phyloP scores from a whole-genome alignment of 1,284 basidiomycete genomes.

The Trichosporon inkin region DNA sequence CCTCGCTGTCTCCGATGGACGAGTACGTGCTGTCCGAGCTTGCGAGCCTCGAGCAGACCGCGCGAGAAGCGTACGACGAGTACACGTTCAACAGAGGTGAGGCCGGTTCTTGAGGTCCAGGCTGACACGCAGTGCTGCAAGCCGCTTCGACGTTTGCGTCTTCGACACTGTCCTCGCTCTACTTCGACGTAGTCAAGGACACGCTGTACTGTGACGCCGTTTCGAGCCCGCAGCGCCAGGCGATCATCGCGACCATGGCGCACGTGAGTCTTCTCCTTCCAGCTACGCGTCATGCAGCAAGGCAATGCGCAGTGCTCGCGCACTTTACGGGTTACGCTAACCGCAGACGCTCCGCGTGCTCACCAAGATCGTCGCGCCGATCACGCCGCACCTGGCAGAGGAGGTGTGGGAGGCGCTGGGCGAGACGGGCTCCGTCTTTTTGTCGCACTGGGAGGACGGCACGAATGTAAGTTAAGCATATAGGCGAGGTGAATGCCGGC shows the following conservation, averaged over 20 bases:
- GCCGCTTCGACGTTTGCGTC: constrained; percentile 50
- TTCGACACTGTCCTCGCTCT: constrained; percentile 59
- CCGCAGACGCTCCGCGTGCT: constrained; percentile 66
- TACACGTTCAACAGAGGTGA: constrained; percentile 83
- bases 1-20: constrained; percentile 54
- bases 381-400: constrained; percentile 87
- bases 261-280: constrained; percentile 55
- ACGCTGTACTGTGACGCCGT: constrained; percentile 71
- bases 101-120: constrained; percentile 34
- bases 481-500: too few species aligned
- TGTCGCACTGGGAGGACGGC: constrained; percentile 56
- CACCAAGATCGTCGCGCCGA: constrained; percentile 72
- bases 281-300: constrained; percentile 1
- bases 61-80: constrained; percentile 64
- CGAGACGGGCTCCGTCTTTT: constrained; percentile 55
- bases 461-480: too few species aligned
- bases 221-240: constrained; percentile 58
- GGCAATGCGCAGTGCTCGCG: not conserved
- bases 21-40: constrained; percentile 82
- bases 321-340: not conserved
- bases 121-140: constrained; percentile 57
- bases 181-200: constrained; percentile 91
- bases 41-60: constrained; percentile 63
- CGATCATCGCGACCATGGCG: constrained; percentile 67
- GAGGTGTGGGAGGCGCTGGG: constrained; percentile 62